These are phyloP conservation scores for Flaveria linearis DNA, from an alignment of 129 eudicot species.

Conservation along the genomic window DNA sequence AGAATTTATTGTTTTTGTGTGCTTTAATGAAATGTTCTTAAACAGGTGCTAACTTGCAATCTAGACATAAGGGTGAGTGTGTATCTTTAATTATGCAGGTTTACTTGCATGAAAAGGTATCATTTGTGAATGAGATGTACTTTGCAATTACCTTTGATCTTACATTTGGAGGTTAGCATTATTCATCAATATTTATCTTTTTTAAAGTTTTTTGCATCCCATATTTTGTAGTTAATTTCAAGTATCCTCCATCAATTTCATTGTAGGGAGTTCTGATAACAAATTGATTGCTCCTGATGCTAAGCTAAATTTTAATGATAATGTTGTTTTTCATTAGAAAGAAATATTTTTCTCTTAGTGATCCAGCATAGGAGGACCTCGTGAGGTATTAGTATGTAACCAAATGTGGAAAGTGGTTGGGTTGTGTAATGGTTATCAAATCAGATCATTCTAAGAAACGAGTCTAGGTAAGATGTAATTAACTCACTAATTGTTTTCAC, in stretches of 20 bases:
- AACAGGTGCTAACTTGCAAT: background rate
- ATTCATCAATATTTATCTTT: background rate
- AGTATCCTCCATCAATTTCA: constrained; percentile 60
- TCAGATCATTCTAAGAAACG: background rate
- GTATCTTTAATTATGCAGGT: constrained; percentile 50
- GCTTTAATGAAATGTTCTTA: background rate
- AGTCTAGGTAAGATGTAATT: background rate
- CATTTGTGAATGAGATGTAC: constrained; percentile 96
- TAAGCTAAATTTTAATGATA: constrained; percentile 89
- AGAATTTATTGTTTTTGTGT: background rate
- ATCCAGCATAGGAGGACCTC: constrained; percentile 97
- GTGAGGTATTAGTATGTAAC: constrained; percentile 46
- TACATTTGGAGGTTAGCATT: constrained; percentile 67
- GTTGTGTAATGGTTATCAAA: background rate
- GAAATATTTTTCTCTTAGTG: constrained; percentile 78
- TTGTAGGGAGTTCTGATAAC: constrained; percentile 91
- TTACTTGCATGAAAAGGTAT: constrained; percentile 80
- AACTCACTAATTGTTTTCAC: background rate
- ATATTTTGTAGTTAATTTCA: constrained; percentile 10
- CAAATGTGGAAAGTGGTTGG: background rate
- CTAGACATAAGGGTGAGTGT: background rate
- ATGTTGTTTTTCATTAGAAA: constrained; percentile 87
- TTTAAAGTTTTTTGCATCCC: background rate
- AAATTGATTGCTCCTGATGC: constrained; percentile 91
- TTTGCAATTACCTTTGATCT: constrained; percentile 94